Conservation (phyloP, 1,284 basidiomycete genomes). For the Ganoderma boninense region DNA sequence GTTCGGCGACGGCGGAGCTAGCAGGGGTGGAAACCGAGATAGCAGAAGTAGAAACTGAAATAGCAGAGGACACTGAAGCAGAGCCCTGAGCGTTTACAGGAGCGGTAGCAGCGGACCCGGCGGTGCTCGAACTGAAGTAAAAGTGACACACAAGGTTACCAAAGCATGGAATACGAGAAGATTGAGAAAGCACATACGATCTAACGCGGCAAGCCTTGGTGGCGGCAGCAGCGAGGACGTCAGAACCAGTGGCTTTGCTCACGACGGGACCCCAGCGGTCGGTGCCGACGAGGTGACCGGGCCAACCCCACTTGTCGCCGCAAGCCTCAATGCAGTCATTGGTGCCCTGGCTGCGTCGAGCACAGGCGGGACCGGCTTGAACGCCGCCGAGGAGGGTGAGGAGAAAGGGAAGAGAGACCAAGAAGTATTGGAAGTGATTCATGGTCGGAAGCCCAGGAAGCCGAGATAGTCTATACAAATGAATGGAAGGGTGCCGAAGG, state of each 20-base stretch:
- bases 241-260: constrained; percentile 39
- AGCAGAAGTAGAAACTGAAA: constrained; percentile 2
- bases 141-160: background rate
- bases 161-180: background rate
- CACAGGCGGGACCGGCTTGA: constrained; percentile 59
- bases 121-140: constrained; percentile 16
- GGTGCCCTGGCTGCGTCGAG: constrained; percentile 45
- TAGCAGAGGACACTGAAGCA: constrained; percentile 26
- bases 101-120: constrained; percentile 21
- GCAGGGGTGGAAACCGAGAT: background rate
- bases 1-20: background rate
- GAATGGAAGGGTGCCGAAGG: constrained; percentile 37
- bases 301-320: constrained; percentile 59
- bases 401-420: constrained; percentile 50
- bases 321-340: constrained; percentile 53
- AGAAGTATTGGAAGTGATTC: constrained; percentile 48
- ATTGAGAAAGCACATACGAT: constrained; percentile 26
- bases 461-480: constrained; percentile 34
- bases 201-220: constrained; percentile 48
- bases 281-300: constrained; percentile 56
- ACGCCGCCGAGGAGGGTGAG: constrained; percentile 43
- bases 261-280: constrained; percentile 63
- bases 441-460: constrained; percentile 43
- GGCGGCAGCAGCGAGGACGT: constrained; percentile 41
- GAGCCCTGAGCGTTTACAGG: constrained; percentile 26